phyloP scores from a whole-genome alignment of 139 green algal genomes.

The Gonium pectorale region DNA sequence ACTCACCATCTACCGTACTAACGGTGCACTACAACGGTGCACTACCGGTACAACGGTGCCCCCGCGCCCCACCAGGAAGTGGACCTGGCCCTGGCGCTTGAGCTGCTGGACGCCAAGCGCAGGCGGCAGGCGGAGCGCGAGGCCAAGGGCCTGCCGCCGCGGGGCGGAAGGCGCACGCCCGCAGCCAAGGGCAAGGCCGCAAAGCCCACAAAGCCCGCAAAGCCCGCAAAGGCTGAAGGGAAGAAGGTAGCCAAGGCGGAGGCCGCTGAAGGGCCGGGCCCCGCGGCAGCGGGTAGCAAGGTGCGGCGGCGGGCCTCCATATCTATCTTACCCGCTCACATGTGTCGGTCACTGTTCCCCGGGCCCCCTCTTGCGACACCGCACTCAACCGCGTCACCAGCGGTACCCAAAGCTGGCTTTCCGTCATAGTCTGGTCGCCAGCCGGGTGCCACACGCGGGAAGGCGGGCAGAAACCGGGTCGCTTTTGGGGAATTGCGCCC shows the following conservation, averaged over 20 bases:
- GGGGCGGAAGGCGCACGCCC: background rate
- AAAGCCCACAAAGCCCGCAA: too few species aligned
- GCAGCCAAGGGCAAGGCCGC: background rate
- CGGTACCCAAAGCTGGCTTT: too few species aligned
- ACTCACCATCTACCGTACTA: background rate
- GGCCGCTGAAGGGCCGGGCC: background rate
- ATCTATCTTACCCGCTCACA: background rate
- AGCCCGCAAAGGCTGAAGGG: too few species aligned
- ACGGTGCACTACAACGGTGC: background rate
- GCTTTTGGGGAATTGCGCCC: too few species aligned
- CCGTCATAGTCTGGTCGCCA: too few species aligned
- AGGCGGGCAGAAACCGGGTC: too few species aligned
- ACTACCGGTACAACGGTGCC: background rate
- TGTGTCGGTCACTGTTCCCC: background rate
- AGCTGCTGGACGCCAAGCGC: slow-evolving; percentile 40
- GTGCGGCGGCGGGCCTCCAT: background rate
- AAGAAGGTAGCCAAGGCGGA: background rate
- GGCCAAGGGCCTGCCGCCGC: background rate
- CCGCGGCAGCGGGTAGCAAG: background rate
- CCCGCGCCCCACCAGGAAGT: slow-evolving; percentile 25
- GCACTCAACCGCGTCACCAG: too few species aligned
- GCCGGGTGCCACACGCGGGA: too few species aligned
- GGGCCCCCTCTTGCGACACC: background rate
- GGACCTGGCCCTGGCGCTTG: slow-evolving; percentile 47
- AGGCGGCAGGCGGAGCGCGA: slow-evolving; percentile 26